Conservation (phyloP, 768 basidiomycete genomes). For the Hericium rajendrae region DNA sequence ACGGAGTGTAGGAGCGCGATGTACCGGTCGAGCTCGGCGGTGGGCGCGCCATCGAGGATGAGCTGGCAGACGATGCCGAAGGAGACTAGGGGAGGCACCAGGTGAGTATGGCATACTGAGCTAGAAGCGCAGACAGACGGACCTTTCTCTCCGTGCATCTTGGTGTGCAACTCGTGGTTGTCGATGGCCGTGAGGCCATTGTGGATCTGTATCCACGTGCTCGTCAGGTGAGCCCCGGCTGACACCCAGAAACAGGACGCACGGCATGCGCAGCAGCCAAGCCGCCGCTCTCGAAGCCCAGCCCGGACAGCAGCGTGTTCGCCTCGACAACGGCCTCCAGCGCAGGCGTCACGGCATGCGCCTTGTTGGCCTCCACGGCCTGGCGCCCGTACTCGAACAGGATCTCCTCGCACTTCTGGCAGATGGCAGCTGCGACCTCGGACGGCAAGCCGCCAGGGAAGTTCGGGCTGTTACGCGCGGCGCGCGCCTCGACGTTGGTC, state of each 20-base stretch:
- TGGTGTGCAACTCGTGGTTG: slow-evolving; percentile 16
- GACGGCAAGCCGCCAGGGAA: slow-evolving; percentile 22
- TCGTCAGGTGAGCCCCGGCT: neutral
- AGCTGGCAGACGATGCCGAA: slow-evolving; percentile 23
- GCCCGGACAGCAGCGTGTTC: slow-evolving; percentile 21
- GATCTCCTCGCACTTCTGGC: slow-evolving; percentile 25
- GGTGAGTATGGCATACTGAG: neutral
- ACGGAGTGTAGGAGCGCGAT: slow-evolving; percentile 22
- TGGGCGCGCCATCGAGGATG: slow-evolving; percentile 17
- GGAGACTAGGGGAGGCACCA: slow-evolving; percentile 13
- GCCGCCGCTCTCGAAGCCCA: slow-evolving; percentile 24
- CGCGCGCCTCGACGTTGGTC: slow-evolving; percentile 23
- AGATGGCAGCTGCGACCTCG: slow-evolving; percentile 20
- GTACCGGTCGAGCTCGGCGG: slow-evolving; percentile 21
- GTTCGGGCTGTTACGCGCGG: slow-evolving; percentile 18
- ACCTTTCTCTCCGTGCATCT: slow-evolving; percentile 24
- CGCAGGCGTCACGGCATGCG: slow-evolving; percentile 20
- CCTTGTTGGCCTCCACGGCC: slow-evolving; percentile 23
- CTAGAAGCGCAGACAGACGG: neutral
- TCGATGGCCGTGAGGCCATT: slow-evolving; percentile 23
- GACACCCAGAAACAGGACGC: slow-evolving; percentile 1
- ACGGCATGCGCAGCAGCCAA: slow-evolving; percentile 24
- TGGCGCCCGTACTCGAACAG: slow-evolving; percentile 23
- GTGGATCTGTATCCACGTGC: slow-evolving; percentile 16
- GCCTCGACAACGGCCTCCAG: slow-evolving; percentile 25